Conservation (phyloP, 805 yeast genomes). For the Wickerhamiella bombiphila region DNA sequence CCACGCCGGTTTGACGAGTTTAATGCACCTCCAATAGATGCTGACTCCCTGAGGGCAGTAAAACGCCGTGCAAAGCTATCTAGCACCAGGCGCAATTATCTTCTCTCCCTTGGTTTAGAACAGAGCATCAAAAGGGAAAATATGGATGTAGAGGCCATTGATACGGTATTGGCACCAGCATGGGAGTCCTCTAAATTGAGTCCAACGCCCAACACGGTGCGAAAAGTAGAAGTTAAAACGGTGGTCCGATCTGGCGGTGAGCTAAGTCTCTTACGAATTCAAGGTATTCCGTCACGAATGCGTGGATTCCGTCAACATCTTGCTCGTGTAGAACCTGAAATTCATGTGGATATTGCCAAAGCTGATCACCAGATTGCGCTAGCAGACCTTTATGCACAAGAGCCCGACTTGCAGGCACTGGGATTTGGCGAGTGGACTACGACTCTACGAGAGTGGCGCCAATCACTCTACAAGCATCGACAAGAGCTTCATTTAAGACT, state of each 20-base stretch:
- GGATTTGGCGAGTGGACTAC: slow-evolving; percentile 8
- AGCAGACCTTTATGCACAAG: slow-evolving; percentile 9
- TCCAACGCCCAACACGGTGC: not conserved
- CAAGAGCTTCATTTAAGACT: slow-evolving; percentile 1
- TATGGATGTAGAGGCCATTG: slow-evolving; percentile 4
- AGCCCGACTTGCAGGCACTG: slow-evolving; percentile 8
- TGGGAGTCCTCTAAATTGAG: not conserved
- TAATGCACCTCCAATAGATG: slow-evolving; percentile 11
- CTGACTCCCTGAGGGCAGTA: slow-evolving; percentile 1
- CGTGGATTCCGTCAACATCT: slow-evolving; percentile 12
- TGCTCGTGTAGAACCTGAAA: slow-evolving; percentile 5
- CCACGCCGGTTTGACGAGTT: slow-evolving; percentile 13
- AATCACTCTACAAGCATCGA: not conserved
- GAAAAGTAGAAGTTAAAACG: slow-evolving; percentile 9
- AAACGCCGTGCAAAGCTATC: slow-evolving; percentile 5
- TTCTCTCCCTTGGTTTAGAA: not conserved
- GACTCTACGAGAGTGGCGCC: slow-evolving; percentile 1
- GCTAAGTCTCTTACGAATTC: slow-evolving; percentile 11
- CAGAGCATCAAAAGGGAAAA: not conserved
- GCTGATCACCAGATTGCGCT: slow-evolving; percentile 8
- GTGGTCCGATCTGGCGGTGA: slow-evolving; percentile 11
- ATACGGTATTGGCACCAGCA: slow-evolving; percentile 14
- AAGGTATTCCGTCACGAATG: slow-evolving; percentile 9
- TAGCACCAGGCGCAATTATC: not conserved
- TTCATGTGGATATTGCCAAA: not conserved